Evolutionary conservation across 75 land plant genomes (phyloP).

Genomic region (Selaginella moellendorffii): DNA sequence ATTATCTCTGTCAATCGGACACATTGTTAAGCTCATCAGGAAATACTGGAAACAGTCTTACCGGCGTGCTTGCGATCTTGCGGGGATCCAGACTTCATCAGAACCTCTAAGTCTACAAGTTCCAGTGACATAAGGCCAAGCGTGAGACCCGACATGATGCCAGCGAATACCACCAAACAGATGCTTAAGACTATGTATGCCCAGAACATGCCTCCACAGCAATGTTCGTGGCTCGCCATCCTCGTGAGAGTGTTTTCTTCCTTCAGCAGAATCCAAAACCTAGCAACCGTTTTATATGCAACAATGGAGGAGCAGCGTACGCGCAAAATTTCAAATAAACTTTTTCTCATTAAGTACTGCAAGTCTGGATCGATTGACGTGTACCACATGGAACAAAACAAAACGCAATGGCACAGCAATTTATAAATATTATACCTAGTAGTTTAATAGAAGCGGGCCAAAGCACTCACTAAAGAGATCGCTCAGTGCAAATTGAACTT

Average conservation of each 20-base stretch:
- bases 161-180: conserved; percentile 42
- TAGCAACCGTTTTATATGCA: too few relatives aligned
- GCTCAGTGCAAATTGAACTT: conserved; percentile 29
- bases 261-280: too few relatives aligned
- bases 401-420: too few relatives aligned
- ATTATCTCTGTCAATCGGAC: background rate
- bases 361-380: too few relatives aligned
- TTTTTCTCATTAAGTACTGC: too few relatives aligned
- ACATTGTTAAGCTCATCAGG: background rate
- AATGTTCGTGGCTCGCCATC: conserved; percentile 2
- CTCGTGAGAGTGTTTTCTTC: background rate
- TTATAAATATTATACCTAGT: too few relatives aligned
- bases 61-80: conserved; percentile 29
- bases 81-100: conserved; percentile 67
- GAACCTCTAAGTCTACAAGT: conserved; percentile 71
- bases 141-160: conserved; percentile 81
- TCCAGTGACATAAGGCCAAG: conserved; percentile 86
- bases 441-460: background rate
- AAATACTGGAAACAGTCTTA: too few relatives aligned
- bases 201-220: conserved; percentile 51
- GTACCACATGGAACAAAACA: too few relatives aligned
- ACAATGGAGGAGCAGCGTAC: too few relatives aligned
- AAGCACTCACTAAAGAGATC: background rate
- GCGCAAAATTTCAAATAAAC: too few relatives aligned
- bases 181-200: conserved; percentile 33